Conservation (phyloP, 192 early-diverging fungal genomes). For the Coemansia sp. region DNA sequence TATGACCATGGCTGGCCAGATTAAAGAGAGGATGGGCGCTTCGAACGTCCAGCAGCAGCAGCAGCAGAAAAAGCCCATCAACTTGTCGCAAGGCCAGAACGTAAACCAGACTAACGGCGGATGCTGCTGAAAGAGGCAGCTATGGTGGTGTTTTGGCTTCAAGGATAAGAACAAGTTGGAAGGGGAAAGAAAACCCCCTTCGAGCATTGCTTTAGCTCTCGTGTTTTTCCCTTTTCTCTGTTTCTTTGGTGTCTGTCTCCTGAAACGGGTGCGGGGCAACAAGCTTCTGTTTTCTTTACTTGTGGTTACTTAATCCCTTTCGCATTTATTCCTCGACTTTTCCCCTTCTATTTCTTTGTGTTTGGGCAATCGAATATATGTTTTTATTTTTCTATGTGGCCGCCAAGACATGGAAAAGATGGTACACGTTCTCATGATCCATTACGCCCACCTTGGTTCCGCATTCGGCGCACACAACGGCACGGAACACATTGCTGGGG, state of each 20-base stretch:
- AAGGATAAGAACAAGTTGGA: background rate
- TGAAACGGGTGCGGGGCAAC: no score
- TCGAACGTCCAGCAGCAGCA: conserved; percentile 50
- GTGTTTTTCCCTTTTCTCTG: no score
- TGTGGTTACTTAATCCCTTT: background rate
- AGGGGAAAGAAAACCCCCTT: no score
- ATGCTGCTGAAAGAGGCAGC: conserved; percentile 38
- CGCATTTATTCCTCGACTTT: background rate
- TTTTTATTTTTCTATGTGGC: background rate
- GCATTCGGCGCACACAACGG: conserved; percentile 40
- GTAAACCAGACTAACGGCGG: conserved; percentile 42
- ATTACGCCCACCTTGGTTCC: conserved; percentile 38
- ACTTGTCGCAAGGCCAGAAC: conserved; percentile 48
- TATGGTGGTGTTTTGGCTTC: background rate
- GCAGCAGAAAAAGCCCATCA: conserved; percentile 53
- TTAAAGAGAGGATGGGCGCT: conserved; percentile 84
- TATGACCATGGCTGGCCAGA: conserved; percentile 99
- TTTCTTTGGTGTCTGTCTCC: no score
- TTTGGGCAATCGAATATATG: background rate
- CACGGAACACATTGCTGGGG: conserved; percentile 7
- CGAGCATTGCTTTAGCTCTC: no score
- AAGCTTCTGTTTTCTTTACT: no score
- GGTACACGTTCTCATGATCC: conserved; percentile 26
- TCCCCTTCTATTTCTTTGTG: background rate
- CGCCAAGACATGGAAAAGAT: conserved; percentile 39